phyloP scores from a whole-genome alignment of 257 asterid genomes.

The Plectranthus barbatus region DNA sequence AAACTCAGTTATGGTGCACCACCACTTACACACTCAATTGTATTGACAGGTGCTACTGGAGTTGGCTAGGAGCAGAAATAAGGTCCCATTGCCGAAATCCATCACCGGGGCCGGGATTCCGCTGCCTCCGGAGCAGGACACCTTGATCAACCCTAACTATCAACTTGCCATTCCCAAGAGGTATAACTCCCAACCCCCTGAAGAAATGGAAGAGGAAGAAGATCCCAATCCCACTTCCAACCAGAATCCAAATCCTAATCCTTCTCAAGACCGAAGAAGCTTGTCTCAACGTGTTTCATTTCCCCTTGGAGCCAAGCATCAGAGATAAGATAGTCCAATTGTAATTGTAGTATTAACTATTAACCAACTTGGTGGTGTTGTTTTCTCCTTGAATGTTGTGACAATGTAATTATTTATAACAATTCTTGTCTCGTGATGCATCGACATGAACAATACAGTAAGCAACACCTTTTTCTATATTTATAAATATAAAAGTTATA shows the following conservation, averaged over 20 bases:
- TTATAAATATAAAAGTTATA: background rate
- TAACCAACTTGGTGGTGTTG: background rate
- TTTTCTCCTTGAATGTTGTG: background rate
- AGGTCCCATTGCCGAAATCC: constrained; percentile 66
- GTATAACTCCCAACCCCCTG: constrained; percentile 34
- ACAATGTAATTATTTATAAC: too few species aligned
- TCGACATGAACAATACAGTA: too few species aligned
- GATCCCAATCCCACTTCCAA: constrained; percentile 36
- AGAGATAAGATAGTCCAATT: constrained; percentile 29
- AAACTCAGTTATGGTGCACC: too few species aligned
- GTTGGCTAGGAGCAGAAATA: constrained; percentile 78
- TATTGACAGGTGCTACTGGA: constrained; percentile 61
- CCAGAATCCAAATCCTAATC: constrained; percentile 18
- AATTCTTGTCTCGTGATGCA: too few species aligned
- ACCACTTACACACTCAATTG: background rate
- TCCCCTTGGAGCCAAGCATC: constrained; percentile 53
- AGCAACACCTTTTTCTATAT: too few species aligned
- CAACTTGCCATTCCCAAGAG: constrained; percentile 64
- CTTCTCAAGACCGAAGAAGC: constrained; percentile 41
- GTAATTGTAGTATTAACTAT: background rate
- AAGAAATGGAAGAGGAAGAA: constrained; percentile 82
- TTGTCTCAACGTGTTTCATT: constrained; percentile 68
- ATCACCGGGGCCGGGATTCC: constrained; percentile 50
- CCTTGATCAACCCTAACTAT: constrained; percentile 78
- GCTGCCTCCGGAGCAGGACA: constrained; percentile 77